phyloP scores from a whole-genome alignment of 768 basidiomycete species.

The Leucosporidium yakuticum region DNA sequence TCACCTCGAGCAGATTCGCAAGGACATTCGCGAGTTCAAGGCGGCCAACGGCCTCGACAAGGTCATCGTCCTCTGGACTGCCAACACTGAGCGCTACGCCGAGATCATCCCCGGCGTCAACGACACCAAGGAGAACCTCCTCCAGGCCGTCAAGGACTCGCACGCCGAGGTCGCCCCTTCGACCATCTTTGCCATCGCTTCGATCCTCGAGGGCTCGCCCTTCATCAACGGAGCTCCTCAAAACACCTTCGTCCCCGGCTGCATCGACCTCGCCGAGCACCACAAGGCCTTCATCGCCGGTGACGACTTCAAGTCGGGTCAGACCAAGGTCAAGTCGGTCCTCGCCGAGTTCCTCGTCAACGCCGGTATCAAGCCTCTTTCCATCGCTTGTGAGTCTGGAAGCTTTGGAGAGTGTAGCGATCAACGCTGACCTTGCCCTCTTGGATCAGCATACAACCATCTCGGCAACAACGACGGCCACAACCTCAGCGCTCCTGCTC shows the following conservation, averaged over 20 bases:
- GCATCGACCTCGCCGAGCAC: slow-evolving; percentile 84
- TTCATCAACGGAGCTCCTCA: slow-evolving; percentile 94
- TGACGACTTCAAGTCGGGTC: slow-evolving; percentile 95
- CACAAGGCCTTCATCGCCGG: slow-evolving; percentile 89
- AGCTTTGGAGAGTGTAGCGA: too few species aligned
- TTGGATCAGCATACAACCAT: slow-evolving; percentile 72
- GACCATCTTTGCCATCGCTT: slow-evolving; percentile 88
- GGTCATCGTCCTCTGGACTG: slow-evolving; percentile 91
- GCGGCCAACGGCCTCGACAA: slow-evolving; percentile 71
- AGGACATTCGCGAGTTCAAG: slow-evolving; percentile 94
- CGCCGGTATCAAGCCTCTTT: slow-evolving; percentile 94
- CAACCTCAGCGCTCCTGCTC: slow-evolving; percentile 79
- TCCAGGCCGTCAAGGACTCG: slow-evolving; percentile 70
- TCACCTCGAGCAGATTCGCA: slow-evolving; percentile 84
- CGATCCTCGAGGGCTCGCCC: slow-evolving; percentile 88
- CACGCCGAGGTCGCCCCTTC: slow-evolving; percentile 95
- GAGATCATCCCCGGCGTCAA: slow-evolving; percentile 91
- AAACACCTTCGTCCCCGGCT: slow-evolving; percentile 97
- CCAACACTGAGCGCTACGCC: slow-evolving; percentile 96
- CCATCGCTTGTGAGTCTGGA: slow-evolving; percentile 59
- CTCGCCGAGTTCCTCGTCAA: slow-evolving; percentile 98
- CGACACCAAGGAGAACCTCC: slow-evolving; percentile 82
- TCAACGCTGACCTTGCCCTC: too few species aligned
- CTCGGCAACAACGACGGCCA: slow-evolving; percentile 96
- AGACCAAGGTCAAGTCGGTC: slow-evolving; percentile 87